Evolutionary conservation across 164 flowering plant genomes (phyloP).

Genomic region (Houttuynia cordata): DNA sequence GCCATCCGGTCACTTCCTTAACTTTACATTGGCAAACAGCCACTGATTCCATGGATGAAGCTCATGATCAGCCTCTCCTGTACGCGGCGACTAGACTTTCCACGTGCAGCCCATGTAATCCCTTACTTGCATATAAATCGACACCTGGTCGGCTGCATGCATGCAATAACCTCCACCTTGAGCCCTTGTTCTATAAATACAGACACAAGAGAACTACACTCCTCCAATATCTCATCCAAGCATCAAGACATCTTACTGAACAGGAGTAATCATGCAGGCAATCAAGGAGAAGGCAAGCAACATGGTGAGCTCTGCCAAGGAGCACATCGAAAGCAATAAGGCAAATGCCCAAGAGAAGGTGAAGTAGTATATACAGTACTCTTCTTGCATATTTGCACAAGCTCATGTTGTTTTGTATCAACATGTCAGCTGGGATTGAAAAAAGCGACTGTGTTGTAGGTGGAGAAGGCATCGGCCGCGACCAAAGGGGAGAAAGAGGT

Average conservation of each 20-base stretch:
- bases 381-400: too few relatives aligned
- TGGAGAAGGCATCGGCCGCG: conserved; percentile 45
- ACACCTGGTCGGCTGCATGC: not conserved
- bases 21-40: too few relatives aligned
- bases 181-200: not conserved
- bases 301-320: conserved; percentile 47
- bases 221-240: too few relatives aligned
- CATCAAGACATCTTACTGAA: too few relatives aligned
- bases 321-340: conserved; percentile 24
- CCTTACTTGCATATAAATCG: not conserved
- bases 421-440: not conserved
- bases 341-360: conserved; percentile 68
- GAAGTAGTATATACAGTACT: too few relatives aligned
- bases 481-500: conserved; percentile 42
- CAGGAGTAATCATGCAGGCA: conserved; percentile 25
- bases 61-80: too few relatives aligned
- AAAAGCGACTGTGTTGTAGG: conserved; percentile 14
- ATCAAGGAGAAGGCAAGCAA: conserved; percentile 55
- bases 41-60: too few relatives aligned
- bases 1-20: too few relatives aligned
- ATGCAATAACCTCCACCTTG: not conserved
- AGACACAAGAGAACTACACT: too few relatives aligned
- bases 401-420: too few relatives aligned
- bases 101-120: not conserved
- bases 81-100: not conserved